Percentiles rank a stretch among this genome's conserved stretches.
phyloP scores from a whole-genome alignment of 2,329 filamentous ascomycete genomes.

The Cordyceps fumosorosea region DNA sequence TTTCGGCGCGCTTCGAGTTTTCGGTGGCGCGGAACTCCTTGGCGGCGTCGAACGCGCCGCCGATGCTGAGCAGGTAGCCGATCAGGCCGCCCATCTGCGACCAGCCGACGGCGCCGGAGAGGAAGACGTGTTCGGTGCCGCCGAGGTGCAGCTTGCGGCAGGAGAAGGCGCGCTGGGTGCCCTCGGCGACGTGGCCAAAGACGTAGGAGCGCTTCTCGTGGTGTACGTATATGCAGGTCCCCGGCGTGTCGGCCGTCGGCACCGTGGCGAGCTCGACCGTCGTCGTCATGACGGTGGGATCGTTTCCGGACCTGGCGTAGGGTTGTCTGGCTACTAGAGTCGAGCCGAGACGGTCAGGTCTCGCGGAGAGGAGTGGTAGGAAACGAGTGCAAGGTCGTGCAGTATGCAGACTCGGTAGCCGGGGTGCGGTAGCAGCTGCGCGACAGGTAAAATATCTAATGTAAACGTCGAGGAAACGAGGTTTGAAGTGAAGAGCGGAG shows the following conservation, averaged over 20 bases:
- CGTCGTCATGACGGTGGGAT: constrained; percentile 55
- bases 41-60: constrained; percentile 54
- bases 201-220: constrained; percentile 79
- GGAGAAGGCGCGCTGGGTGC: constrained; percentile 69
- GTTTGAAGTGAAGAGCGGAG: not conserved
- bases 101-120: constrained; percentile 76
- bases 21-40: constrained; percentile 33
- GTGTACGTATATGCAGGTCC: constrained; percentile 69
- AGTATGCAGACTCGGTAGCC: not conserved
- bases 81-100: constrained; percentile 71
- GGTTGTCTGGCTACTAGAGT: not conserved
- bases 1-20: constrained; percentile 35
- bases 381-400: not conserved
- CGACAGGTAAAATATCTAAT: not conserved
- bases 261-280: constrained; percentile 70
- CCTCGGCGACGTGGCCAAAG: constrained; percentile 77
- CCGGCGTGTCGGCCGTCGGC: constrained; percentile 82
- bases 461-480: not conserved
- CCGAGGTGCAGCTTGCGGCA: constrained; percentile 60
- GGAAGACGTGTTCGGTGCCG: constrained; percentile 70
- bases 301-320: constrained; percentile 14
- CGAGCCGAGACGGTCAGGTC: not conserved
- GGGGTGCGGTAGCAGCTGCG: not conserved
- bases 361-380: not conserved
- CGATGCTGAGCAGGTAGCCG: constrained; percentile 78